A percentile compares a stretch with the other conserved stretches of the same genome.
phyloP scores from a whole-genome alignment of 2,329 filamentous ascomycete species.

The Aphanoascus verrucosus region DNA sequence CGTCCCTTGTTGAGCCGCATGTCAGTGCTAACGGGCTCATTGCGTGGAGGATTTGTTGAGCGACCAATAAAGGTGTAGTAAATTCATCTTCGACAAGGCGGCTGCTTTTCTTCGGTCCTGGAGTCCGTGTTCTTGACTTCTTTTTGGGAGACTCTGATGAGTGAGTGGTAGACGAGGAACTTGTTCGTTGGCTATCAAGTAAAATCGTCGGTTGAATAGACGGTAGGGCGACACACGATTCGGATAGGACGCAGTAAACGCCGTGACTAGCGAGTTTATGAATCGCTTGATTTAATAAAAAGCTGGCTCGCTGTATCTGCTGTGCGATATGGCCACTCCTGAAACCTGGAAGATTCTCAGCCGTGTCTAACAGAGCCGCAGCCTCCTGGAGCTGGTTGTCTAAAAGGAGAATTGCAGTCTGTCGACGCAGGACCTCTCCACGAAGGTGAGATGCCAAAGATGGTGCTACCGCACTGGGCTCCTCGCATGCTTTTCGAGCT shows the following conservation, averaged over 20 bases:
- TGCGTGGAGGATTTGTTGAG: slow-evolving; percentile 26
- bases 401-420: slow-evolving; percentile 25
- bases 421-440: slow-evolving; percentile 40
- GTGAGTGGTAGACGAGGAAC: slow-evolving; percentile 22
- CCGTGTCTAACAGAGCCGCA: slow-evolving; percentile 40
- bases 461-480: slow-evolving; percentile 23
- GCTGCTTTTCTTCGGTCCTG: neutral
- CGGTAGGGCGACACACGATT: slow-evolving; percentile 83
- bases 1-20: slow-evolving; percentile 32
- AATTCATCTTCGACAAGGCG: slow-evolving; percentile 27
- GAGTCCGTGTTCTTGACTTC: slow-evolving; percentile 12
- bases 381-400: slow-evolving; percentile 48
- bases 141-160: slow-evolving; percentile 20
- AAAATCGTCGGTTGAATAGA: slow-evolving; percentile 43
- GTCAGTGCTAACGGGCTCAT: slow-evolving; percentile 27
- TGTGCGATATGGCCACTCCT: slow-evolving; percentile 54
- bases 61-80: slow-evolving; percentile 28
- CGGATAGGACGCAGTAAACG: slow-evolving; percentile 78
- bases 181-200: slow-evolving; percentile 1
- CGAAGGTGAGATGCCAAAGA: slow-evolving; percentile 32
- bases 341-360: slow-evolving; percentile 25
- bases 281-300: slow-evolving; percentile 31
- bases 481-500: slow-evolving; percentile 15
- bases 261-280: slow-evolving; percentile 60
- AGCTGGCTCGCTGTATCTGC: slow-evolving; percentile 29